phyloP scores from a whole-genome alignment of 176 grass and related monocot species.

The Echinochloa phyllopogon region DNA sequence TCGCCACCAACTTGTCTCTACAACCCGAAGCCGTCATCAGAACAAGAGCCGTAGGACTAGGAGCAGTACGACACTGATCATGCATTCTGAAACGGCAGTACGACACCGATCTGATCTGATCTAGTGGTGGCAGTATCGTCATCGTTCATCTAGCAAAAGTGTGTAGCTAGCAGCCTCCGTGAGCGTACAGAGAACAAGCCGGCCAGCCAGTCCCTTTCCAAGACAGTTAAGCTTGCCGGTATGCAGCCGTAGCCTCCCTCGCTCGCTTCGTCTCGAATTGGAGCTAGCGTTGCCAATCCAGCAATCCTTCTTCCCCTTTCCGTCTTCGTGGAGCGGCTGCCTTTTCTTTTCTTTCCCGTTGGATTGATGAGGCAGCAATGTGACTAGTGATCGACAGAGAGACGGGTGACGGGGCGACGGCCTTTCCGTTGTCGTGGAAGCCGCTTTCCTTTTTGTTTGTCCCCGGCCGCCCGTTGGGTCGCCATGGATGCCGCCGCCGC shows the following conservation, averaged over 20 bases:
- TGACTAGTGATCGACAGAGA: not conserved
- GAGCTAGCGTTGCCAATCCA: not conserved
- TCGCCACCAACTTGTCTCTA: conserved; percentile 35
- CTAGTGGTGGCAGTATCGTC: not conserved
- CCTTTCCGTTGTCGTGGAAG: conserved; percentile 20
- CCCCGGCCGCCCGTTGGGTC: conserved; percentile 33
- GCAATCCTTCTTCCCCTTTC: not conserved
- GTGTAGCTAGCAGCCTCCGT: not conserved
- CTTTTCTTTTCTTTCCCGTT: not conserved
- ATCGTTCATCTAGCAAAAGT: not conserved
- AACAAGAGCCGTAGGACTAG: not conserved
- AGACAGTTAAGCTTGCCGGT: not conserved
- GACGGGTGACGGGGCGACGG: not conserved
- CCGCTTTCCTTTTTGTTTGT: conserved; percentile 12
- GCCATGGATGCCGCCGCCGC: not conserved
- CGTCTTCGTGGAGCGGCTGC: not conserved
- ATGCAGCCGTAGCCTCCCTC: too few relatives aligned
- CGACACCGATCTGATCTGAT: not conserved
- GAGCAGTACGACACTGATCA: too few relatives aligned
- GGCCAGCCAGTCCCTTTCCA: not conserved
- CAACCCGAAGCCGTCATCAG: not conserved
- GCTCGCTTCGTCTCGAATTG: not conserved
- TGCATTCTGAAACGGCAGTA: too few relatives aligned
- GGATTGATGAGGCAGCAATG: not conserved
- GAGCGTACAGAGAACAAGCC: not conserved